phyloP scores from a whole-genome alignment of 2,329 filamentous ascomycete genomes.

The Huntiella savannae region DNA sequence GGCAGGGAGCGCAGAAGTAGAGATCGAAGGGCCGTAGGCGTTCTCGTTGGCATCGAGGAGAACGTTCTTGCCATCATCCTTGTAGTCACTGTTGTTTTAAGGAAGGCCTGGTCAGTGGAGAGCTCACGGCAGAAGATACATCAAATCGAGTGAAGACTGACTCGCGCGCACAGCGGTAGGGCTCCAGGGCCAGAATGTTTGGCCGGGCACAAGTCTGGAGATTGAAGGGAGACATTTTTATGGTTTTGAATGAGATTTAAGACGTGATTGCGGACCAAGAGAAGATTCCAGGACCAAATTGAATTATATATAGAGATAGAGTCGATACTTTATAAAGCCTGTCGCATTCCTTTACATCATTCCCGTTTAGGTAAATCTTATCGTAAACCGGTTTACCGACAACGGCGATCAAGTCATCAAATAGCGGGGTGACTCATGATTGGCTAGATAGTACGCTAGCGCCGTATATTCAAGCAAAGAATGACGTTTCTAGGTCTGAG shows the following conservation, averaged over 20 bases:
- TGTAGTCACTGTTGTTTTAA: constrained; percentile 58
- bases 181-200: constrained; percentile 58
- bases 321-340: neutral
- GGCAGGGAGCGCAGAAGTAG: constrained; percentile 26
- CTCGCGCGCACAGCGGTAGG: constrained; percentile 70
- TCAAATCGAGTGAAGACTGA: constrained; percentile 24
- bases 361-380: neutral
- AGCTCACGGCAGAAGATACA: constrained; percentile 1
- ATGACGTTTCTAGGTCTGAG: too few species aligned
- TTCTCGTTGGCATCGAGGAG: constrained; percentile 98
- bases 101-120: neutral
- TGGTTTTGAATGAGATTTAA: neutral
- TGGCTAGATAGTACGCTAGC: neutral
- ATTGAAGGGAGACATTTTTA: constrained; percentile 45
- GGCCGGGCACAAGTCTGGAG: constrained; percentile 54
- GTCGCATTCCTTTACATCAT: neutral
- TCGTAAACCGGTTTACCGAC: constrained; percentile 1
- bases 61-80: constrained; percentile 90
- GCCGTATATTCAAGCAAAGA: too few species aligned
- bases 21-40: constrained; percentile 69
- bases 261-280: neutral
- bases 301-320: neutral
- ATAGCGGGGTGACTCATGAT: constrained; percentile 9
- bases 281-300: neutral
- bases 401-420: constrained; percentile 2